Base-by-base conservation (phyloP, 768 basidiomycete species). In the Suillus alpinus region DNA sequence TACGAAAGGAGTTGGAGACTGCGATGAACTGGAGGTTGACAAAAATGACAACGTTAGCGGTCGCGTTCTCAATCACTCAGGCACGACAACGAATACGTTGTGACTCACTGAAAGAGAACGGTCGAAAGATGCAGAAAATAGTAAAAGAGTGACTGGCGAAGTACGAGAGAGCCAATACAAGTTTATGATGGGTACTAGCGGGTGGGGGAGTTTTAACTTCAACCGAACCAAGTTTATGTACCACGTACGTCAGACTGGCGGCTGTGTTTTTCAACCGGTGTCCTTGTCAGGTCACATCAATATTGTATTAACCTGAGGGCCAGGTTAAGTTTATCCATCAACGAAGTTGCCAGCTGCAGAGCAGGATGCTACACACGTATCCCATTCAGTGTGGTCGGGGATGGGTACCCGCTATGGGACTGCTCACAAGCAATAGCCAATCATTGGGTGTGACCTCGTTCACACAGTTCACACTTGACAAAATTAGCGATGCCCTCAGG, bases 71-170 rank as follows among this genome's bases (percentile, higher is more conserved):
- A 6, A 59, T 37, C 36, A 59, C 6, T 16, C 7, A 58, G 20
- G 32, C 29, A 20, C 29, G 49, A 18, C n/a, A 37, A 36, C 34
- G 13, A 34, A 52, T 8, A 23, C n/a, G 2, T 23, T 2, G 34
- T 14, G 36, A 37, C 52, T 53, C 37, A 53, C 52, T 53, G 52
- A 53, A 26, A 37, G 34, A 37, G 23, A 26, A 23, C 26, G 4
- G 23, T 26, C 8, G 36, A 1, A 37, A 53, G 14, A 37, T 34
- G 9, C 29, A 31, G 44, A n/a, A 61, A 32, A 32, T 29, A 32
- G 23, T 36, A 61, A 61, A 61, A 6, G 59, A 60, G 59, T 14
- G 59, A 58, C 56, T 58, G 40, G 56, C 18, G 29, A 34, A 31
- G 59, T 58, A 44, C 9, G 18, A 56, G 51, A 14, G 13, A 9